Base-by-base conservation (phyloP, 192 early-diverging fungal species). In the Backusella parvicylindrica region DNA sequence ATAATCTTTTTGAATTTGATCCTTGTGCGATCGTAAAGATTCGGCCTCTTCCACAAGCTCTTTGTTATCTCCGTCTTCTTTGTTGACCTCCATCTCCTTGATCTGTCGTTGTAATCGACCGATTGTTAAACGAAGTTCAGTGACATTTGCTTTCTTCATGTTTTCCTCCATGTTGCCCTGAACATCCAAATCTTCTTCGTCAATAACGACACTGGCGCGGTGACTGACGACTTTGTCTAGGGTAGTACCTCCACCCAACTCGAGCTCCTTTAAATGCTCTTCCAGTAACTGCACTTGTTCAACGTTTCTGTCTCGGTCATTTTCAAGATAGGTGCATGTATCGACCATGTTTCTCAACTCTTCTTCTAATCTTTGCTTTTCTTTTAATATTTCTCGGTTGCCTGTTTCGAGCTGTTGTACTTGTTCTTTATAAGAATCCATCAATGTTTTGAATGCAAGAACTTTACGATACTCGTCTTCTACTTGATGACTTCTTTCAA, bases 401-500 rank as follows among this genome's bases (percentile, higher is more conserved):
- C 87, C 91, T 50, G 78, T 80, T 74, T 97, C 95, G 30, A 96
- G 83, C 31, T 84, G 77, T 7, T 84, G 80, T 43, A 95, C 88
- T 74, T 96, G 93, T 41, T 95, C 91, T 77, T 96, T 95, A 82
- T 93, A 95, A 28, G 89, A 91, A 65, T 97, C 94, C 85, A 97
- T 91, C 23, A 94, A 73, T 2, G 92, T 89, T 78, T 92, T 94
- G 70, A 92, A 92, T 47, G 86, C 87, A 32, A 87, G 82, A 11
- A 95, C 85, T 79, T 96, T 95, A 28, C 86, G 85, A 79, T 93
- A 96, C 72, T 98, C 95, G 26, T 97, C 95, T 78, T 97, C 95
- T 30, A 97, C 86, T 56, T 89, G 85, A 33, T 85, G 84, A 66
- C 93, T 94, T 32, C 88, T 90, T 64, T 92, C 90, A 36, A 89